These are phyloP conservation scores for Hsuehochloa calcarea DNA, from an alignment of 176 grass and related monocot genomes.

Conservation along the genomic window DNA sequence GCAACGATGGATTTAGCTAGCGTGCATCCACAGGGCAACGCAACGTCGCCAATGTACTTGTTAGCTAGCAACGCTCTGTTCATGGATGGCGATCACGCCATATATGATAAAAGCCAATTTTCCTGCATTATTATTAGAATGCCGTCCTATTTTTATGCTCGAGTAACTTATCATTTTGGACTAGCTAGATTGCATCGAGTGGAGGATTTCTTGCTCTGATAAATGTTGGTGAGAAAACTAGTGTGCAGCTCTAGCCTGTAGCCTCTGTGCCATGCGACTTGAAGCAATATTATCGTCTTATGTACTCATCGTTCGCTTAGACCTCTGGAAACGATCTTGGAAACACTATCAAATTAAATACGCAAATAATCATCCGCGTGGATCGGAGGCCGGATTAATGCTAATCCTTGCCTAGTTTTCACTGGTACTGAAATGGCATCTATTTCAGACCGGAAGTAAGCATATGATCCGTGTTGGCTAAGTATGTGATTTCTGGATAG, in stretches of 20 bases:
- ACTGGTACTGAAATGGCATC: neutral
- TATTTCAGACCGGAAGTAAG: neutral
- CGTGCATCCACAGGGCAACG: neutral
- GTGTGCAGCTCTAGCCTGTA: neutral
- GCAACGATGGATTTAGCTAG: neutral
- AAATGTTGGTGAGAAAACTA: conserved; percentile 12
- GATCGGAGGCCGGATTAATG: neutral
- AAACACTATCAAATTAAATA: neutral
- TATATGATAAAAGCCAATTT: too few species aligned
- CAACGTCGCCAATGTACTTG: too few species aligned
- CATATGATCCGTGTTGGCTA: neutral
- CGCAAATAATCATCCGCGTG: neutral
- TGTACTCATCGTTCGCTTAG: neutral
- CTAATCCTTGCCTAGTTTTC: neutral
- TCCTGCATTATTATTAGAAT: too few species aligned
- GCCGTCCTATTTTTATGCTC: neutral
- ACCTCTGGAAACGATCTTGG: neutral
- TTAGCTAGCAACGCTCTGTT: too few species aligned
- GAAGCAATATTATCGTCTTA: neutral
- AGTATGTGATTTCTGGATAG: neutral
- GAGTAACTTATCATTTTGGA: neutral
- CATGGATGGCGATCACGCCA: too few species aligned
- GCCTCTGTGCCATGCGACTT: neutral
- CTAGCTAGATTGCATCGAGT: neutral
- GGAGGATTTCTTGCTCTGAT: neutral